Evolutionary conservation across 2,329 filamentous ascomycete genomes (phyloP), one percentile per base, ranked within the genome.

Genomic region (Ceratocystiopsis sp.): DNA sequence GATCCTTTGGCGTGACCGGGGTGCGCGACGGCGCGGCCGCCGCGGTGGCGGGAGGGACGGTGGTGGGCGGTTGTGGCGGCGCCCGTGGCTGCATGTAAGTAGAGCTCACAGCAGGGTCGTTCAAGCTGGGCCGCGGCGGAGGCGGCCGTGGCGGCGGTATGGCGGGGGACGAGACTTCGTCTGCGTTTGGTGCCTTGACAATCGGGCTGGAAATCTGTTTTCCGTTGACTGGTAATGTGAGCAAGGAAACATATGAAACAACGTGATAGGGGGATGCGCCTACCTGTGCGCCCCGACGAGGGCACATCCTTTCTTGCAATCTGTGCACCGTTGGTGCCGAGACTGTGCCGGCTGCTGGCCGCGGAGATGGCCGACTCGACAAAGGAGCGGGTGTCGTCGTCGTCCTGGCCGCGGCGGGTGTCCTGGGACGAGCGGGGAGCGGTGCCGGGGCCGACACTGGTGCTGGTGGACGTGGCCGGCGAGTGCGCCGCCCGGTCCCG

Each of bases 271-370:
- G 16, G 9, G 12, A 21, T 16, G 37, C 33, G 33, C 62, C 59
- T 62, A 72, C 69, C 55, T 51, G 59, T 64, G 50, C 64, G 64
- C 19, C 60, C 55, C 16, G 53, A 54, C 11, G 59, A 44, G 5
- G 68, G 62, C 36, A 80, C 54, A 39, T 87, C 81, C 56, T 84
- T 87, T 51, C 80, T 69, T 71, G 17, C 65, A 17, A 54, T 50
- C 73, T 76, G 57, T 48, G 59, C 54, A 32, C 64, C 15, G 55
- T 47, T 73, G 78, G 57, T 55, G 43, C 57, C 55, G 36, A 56
- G 56, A 34, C 67, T 60, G 17, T 62, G 56, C 17, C 59, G 55
- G 4, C 59, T 58, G 11, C 63, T 64, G 36, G 59, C 53, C 42
- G 61, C 57, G 3, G 41, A 29, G 35, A 42, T 3, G 18, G 42